Base-by-base conservation (phyloP, 1,284 basidiomycete species). In the Microbotryum silenes-acaulis region DNA sequence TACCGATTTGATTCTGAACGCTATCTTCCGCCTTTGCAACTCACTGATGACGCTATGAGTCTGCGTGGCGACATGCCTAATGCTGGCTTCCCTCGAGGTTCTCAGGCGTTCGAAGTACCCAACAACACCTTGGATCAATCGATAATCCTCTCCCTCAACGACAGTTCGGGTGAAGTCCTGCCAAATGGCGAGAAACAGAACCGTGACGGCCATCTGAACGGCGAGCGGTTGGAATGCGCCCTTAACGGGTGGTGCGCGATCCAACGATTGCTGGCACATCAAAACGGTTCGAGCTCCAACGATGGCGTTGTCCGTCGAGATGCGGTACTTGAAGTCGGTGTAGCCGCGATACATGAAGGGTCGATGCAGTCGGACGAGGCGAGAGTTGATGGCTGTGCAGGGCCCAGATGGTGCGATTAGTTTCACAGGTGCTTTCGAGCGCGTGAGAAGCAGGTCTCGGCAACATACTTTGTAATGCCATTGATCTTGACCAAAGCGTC, bases 281-380 rank as follows among this genome's bases (percentile, higher is more conserved):
- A 69, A 61, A 0, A 60, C 57, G 2, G 54, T 47, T 21, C 67
- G 42, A 2, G 67, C 67, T 2, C 61, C 57, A 1, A 46, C 54
- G 31, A 69, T 50, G 2, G 67, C 67, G 3, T 47, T 47, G 10
- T 64, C 62, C 1, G 65, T 69, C 29, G 67, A 62, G 8, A 50
- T 42, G 7, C 59, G 50, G 54, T 60, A 67, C 23, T 60, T 46
- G 6, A 54, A 50, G n/a, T 69, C 67, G 25, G 65, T 53, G 52
- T 63, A 66, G 0, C 67, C 67, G 10, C 63, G 56, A 25, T 55
- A 59, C 54, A 64, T 62, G 54, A 69, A 69, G 1, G 67, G 67
- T 1, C 67, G 65, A 42, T 69, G 62, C n/a, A 69, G 57, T 2
- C 67, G 58, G n/a, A 67, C 52, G 16, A 64, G 51, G 16, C 67